phyloP scores from a whole-genome alignment of 768 basidiomycete genomes.

The Mycena epipterygia region DNA sequence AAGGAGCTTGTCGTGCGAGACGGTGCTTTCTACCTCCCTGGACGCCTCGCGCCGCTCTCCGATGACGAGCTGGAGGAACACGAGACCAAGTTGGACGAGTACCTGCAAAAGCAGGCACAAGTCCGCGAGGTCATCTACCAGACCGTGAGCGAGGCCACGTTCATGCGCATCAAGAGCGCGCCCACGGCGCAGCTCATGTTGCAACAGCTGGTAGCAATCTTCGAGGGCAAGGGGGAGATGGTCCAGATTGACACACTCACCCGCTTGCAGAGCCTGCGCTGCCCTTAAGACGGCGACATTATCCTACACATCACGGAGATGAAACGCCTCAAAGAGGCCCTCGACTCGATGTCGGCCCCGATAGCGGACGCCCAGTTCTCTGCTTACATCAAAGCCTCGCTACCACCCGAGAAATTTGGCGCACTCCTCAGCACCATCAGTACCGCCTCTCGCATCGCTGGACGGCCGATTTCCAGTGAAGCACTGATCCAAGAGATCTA shows the following conservation, averaged over 20 bases:
- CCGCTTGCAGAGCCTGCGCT: conserved; percentile 38
- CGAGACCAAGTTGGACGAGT: conserved; percentile 37
- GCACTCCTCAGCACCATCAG: conserved; percentile 14
- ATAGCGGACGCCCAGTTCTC: neutral
- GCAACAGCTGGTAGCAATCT: conserved; percentile 40
- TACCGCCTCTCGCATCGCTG: conserved; percentile 10
- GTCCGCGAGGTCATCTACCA: conserved; percentile 43
- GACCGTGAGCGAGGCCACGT: conserved; percentile 38
- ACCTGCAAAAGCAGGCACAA: conserved; percentile 42
- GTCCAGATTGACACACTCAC: conserved; percentile 37
- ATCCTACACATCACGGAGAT: conserved; percentile 21
- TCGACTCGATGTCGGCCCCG: conserved; percentile 27
- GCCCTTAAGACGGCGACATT: conserved; percentile 26
- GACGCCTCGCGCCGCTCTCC: conserved; percentile 11
- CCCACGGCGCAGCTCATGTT: conserved; percentile 36
- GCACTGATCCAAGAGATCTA: conserved; percentile 29
- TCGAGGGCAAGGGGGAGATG: conserved; percentile 39
- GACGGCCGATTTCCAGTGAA: neutral
- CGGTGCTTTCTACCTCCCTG: conserved; percentile 32
- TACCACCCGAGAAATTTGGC: conserved; percentile 11
- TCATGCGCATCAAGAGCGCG: conserved; percentile 41
- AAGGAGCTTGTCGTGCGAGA: conserved; percentile 17
- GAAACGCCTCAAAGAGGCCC: conserved; percentile 47
- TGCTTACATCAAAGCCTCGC: conserved; percentile 29
- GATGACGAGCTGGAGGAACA: conserved; percentile 40